These are phyloP conservation scores for Cyamopsis tetragonoloba DNA, from an alignment of 306 rosid genomes.

Conservation along the genomic window DNA sequence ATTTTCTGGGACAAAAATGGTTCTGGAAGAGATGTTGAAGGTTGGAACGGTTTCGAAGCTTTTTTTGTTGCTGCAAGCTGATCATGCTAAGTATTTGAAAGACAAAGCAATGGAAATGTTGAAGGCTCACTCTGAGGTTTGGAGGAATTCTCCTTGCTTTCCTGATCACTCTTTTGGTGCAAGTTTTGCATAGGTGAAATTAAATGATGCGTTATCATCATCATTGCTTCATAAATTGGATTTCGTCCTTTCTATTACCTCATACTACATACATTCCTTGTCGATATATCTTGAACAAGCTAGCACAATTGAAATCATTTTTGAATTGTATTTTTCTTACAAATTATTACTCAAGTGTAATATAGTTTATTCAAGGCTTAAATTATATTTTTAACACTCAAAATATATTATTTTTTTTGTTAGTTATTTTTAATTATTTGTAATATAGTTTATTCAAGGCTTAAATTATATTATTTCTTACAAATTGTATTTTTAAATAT, in stretches of 20 bases:
- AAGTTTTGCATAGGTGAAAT: constrained; percentile 6
- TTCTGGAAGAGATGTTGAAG: constrained; percentile 56
- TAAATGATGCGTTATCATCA: too few relatives aligned
- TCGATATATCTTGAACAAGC: background rate
- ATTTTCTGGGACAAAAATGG: constrained; percentile 41
- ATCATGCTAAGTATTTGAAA: constrained; percentile 38
- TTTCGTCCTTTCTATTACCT: background rate
- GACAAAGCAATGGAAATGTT: constrained; percentile 49
- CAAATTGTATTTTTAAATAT: too few relatives aligned
- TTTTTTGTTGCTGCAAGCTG: constrained; percentile 48
- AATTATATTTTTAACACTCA: too few relatives aligned
- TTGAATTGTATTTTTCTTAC: too few relatives aligned
- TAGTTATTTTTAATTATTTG: too few relatives aligned
- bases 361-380: too few relatives aligned
- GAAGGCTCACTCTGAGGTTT: constrained; percentile 41
- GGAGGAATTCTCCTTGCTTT: constrained; percentile 57
- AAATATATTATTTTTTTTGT: too few relatives aligned
- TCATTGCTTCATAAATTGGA: background rate
- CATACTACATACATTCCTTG: background rate
- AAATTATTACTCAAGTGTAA: too few relatives aligned
- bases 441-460: too few relatives aligned
- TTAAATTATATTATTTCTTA: too few relatives aligned
- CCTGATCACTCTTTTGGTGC: constrained; percentile 12
- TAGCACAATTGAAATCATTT: background rate
- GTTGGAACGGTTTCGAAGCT: constrained; percentile 59